Evolutionary conservation across 257 asterid genomes (phyloP), one percentile per base, ranked within the genome.

Genomic region (Solanum clarkiae): DNA sequence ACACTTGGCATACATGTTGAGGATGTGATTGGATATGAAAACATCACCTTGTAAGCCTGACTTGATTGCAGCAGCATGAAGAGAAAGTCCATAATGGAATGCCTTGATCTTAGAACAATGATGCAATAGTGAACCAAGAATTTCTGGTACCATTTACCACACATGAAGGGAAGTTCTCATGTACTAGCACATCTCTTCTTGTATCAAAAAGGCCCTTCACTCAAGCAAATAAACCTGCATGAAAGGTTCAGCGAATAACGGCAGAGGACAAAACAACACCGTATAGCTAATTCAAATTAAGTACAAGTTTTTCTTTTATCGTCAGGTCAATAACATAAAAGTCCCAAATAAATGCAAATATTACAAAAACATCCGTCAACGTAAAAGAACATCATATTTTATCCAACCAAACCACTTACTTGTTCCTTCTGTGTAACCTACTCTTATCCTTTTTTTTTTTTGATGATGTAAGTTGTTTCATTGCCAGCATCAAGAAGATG

Each of bases 1-100:
- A 84, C 98, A 94, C 88, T 95, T 93, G 0, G 98, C 93, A 51
- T 93, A 93, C 72, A 94, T 86, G 74, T 95, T 95, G 15, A 95
- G 89, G 70, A 92, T 83, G 62, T 93, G 95, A 83, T 95, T 93
- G 45, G 87, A 86, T 40, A 86, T 85, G 32, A 89, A 63, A 62
- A 85, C 80, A 15, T 92, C 92, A 80, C 87, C 65, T 15, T 81
- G 88, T 51, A 47, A 59, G 82, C 95, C 97, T 49, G 91, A 77
- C 87, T 93, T 95, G 86, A 93, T 86, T 2, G 92, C 92, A 54
- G 84, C 86, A 7, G 95, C 97, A 57, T 95, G 97, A 59, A 95
- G 91, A 8, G 91, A 86, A 51, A 88, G 65, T 51, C 95, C 95
- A 40, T 63, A 26, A 8, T 83, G 84, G 68, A 90, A 83, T 12